Conservation (phyloP, 2,329 filamentous ascomycete species). For the Aspergillus sergii region DNA sequence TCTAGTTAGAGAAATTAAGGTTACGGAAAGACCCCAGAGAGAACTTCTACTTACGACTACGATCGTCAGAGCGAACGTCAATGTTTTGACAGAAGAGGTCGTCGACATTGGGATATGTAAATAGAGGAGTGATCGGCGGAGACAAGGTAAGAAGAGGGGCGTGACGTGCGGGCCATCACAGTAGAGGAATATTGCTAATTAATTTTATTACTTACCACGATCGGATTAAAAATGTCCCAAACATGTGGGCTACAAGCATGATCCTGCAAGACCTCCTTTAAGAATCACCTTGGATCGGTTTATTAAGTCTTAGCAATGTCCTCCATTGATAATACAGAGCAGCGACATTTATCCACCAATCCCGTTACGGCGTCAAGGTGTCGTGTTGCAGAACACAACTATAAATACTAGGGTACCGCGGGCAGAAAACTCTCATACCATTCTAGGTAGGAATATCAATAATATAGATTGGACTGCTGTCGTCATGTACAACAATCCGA, state of each 20-base stretch:
- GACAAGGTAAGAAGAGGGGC: no score
- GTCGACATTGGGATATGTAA: no score
- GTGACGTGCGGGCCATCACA: neutral
- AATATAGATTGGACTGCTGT: neutral
- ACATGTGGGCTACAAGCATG: neutral
- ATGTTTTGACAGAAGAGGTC: no score
- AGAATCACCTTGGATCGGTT: neutral
- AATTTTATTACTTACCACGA: neutral
- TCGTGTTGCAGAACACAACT: neutral
- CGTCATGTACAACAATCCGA: constrained; percentile 1
- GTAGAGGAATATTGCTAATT: no score
- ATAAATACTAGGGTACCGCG: neutral
- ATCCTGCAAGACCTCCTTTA: neutral
- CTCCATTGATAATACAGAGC: neutral
- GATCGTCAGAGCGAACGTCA: no score
- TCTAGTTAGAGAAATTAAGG: neutral
- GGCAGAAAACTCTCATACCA: neutral
- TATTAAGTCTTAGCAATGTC: neutral
- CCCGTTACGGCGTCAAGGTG: neutral
- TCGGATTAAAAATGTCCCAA: neutral
- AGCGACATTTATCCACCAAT: neutral
- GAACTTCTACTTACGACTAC: no score
- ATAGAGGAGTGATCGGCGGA: no score
- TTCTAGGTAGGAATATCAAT: neutral
- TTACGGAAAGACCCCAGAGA: neutral